Base-by-base conservation (phyloP, 2,329 filamentous ascomycete species). In the Nemania sp. region DNA sequence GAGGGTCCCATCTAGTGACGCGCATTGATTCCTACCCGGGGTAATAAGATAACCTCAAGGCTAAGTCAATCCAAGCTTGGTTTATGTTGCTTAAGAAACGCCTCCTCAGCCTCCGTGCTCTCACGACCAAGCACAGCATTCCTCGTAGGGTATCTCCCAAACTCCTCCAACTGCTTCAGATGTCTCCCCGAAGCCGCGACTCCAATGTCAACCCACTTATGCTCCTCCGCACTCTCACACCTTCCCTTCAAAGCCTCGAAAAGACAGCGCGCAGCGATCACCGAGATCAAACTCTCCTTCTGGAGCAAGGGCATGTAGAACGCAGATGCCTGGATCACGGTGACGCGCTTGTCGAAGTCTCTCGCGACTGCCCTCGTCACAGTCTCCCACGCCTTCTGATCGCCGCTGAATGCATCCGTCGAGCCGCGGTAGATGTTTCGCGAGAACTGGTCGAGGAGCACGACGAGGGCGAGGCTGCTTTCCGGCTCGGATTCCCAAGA, bases 281-380 rank as follows among this genome's bases (percentile, higher is more conserved):
- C 41, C 2, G 53, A 51, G 12, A 55, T 37, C 11, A 55, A 19
- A 14, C 15, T 47, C 34, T 58, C 55, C 20, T 41, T 33, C 2
- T 59, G 56, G 15, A 56, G 12, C 8, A 61, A 28, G 14, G 56
- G 23, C 55, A 61, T 40, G 44, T 59, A 61, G 47, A 61, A 55
- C 6, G 43, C 44, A 22, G 49, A 48, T 11, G 46, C 43, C 23
- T 52, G 56, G n/a, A 52, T 31, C 33, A 54, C 40, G 20, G 50
- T 42, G 31, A 57, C 50, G 1, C 30, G 40, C 33, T 44, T 34
- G n/a, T 61, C 53, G 48, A 53, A 54, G 45, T 22, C 56, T 5
- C 55, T 41, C 2, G 53, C 50, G 26, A 61, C 33, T 3, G 56
- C 47, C 19, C 12, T 37, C 4, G 50, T 49, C 2, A 19, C 49